Evolutionary conservation across 495 filamentous ascomycete species (phyloP).

Genomic region (Aspergillus ellipticus): DNA sequence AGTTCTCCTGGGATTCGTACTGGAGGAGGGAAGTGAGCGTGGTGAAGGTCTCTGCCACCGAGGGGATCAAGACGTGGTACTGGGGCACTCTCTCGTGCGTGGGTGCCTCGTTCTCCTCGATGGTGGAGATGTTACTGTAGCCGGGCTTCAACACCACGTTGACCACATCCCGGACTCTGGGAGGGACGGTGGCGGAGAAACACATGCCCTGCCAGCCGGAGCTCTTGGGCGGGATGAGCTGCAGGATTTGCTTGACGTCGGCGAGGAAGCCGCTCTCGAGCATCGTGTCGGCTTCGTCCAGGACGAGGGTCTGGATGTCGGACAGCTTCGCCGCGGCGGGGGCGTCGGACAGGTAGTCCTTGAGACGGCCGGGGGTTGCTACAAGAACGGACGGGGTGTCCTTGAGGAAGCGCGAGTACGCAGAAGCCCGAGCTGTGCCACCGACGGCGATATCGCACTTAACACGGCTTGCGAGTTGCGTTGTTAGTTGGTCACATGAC

Average conservation of each 20-base stretch:
- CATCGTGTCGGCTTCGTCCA: slow-evolving; percentile 68
- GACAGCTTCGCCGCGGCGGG: slow-evolving; percentile 38
- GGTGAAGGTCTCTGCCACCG: slow-evolving; percentile 50
- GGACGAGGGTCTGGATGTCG: slow-evolving; percentile 54
- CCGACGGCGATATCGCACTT: slow-evolving; percentile 54
- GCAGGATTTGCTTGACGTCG: slow-evolving; percentile 55
- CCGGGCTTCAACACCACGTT: slow-evolving; percentile 51
- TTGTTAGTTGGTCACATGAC: slow-evolving; percentile 50
- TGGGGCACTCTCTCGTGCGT: slow-evolving; percentile 62
- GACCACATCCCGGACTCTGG: slow-evolving; percentile 59
- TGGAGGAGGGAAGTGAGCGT: slow-evolving; percentile 45
- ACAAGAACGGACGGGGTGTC: slow-evolving; percentile 53
- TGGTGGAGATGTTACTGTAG: slow-evolving; percentile 60
- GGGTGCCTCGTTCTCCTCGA: slow-evolving; percentile 55
- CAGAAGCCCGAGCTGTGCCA: slow-evolving; percentile 47
- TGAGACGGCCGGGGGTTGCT: slow-evolving; percentile 61
- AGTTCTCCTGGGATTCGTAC: slow-evolving; percentile 39
- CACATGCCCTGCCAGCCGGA: slow-evolving; percentile 65
- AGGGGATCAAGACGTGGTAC: slow-evolving; percentile 52
- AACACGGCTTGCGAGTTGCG: slow-evolving; percentile 33
- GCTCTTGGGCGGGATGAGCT: slow-evolving; percentile 53
- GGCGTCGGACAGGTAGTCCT: slow-evolving; percentile 55
- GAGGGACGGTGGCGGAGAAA: slow-evolving; percentile 66
- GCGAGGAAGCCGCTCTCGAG: slow-evolving; percentile 59
- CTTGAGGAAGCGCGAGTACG: slow-evolving; percentile 43